These are phyloP conservation scores for Cyclostephanos tholiformis DNA, from an alignment of 108 stramenopile genomes.

Conservation along the genomic window DNA sequence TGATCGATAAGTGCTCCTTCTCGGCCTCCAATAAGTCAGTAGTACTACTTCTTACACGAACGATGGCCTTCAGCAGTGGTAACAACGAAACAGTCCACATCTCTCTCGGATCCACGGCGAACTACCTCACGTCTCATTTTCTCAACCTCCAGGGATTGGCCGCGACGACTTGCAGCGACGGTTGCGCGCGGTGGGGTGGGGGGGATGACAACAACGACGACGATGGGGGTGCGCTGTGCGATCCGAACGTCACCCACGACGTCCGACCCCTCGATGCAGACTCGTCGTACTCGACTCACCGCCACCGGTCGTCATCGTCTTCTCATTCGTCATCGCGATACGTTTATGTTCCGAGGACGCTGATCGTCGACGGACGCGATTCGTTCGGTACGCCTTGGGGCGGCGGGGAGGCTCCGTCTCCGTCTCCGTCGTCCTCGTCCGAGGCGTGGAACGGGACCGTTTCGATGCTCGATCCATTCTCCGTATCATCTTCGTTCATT, in stretches of 20 bases:
- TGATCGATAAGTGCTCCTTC: too few species aligned
- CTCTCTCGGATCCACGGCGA: constrained; percentile 66
- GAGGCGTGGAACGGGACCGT: constrained; percentile 8
- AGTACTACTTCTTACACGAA: too few species aligned
- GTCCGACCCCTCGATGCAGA: constrained; percentile 9
- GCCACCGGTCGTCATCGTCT: constrained; percentile 1
- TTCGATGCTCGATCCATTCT: neutral
- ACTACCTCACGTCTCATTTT: constrained; percentile 69
- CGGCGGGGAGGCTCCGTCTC: neutral
- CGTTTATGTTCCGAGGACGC: constrained; percentile 61
- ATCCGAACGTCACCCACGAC: constrained; percentile 63
- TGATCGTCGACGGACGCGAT: constrained; percentile 69
- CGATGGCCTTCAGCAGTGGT: too few species aligned
- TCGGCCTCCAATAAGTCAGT: too few species aligned
- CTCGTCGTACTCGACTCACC: constrained; percentile 1
- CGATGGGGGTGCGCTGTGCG: constrained; percentile 50
- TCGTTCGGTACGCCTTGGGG: constrained; percentile 22
- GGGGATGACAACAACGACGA: neutral
- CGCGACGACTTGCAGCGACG: constrained; percentile 39
- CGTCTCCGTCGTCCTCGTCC: too few species aligned
- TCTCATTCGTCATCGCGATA: constrained; percentile 1
- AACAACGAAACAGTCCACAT: constrained; percentile 65
- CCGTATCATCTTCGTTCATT: neutral
- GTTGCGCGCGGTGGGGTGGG: neutral
- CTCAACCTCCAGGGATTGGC: constrained; percentile 77